Percentiles rank a stretch among this genome's conserved stretches.
phyloP scores from a whole-genome alignment of 768 basidiomycete species.

The Leccinum rimulosum region DNA sequence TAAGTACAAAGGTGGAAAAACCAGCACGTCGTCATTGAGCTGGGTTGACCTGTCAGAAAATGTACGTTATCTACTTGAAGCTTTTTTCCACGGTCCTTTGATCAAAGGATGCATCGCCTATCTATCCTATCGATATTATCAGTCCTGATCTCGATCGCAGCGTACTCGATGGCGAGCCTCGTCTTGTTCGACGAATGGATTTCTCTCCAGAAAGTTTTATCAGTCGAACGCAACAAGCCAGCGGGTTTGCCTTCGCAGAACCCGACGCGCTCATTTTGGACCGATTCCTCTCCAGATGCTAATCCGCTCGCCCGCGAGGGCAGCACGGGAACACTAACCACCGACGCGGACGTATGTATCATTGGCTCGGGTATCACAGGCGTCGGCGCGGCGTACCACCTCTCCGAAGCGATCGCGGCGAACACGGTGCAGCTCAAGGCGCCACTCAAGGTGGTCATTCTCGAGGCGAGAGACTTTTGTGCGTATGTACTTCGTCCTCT shows the following conservation, averaged over 20 bases:
- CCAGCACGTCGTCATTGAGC: too few species aligned
- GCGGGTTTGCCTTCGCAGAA: conserved; percentile 53
- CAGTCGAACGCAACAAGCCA: conserved; percentile 1
- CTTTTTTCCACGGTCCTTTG: background rate
- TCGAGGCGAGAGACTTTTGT: conserved; percentile 91
- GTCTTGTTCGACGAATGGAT: background rate
- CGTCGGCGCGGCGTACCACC: conserved; percentile 69
- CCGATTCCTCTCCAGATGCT: conserved; percentile 48
- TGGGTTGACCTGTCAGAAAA: too few species aligned
- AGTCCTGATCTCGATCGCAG: background rate
- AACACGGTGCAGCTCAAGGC: conserved; percentile 3
- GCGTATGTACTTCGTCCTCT: conserved; percentile 29
- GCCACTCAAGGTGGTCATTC: conserved; percentile 52
- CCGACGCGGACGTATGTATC: conserved; percentile 68
- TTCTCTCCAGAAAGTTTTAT: conserved; percentile 8
- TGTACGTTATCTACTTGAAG: background rate
- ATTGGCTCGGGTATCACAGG: conserved; percentile 83
- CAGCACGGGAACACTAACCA: conserved; percentile 56
- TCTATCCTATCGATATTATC: background rate
- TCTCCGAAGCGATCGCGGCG: conserved; percentile 38
- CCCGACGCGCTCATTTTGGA: conserved; percentile 75
- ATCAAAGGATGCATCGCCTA: background rate
- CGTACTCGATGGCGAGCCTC: conserved; percentile 10
- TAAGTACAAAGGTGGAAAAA: too few species aligned
- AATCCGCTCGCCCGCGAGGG: conserved; percentile 70